Evolutionary conservation across 495 filamentous ascomycete species (phyloP), one percentile per base, ranked within the genome.

Genomic region (Jackrogersella multiformis): DNA sequence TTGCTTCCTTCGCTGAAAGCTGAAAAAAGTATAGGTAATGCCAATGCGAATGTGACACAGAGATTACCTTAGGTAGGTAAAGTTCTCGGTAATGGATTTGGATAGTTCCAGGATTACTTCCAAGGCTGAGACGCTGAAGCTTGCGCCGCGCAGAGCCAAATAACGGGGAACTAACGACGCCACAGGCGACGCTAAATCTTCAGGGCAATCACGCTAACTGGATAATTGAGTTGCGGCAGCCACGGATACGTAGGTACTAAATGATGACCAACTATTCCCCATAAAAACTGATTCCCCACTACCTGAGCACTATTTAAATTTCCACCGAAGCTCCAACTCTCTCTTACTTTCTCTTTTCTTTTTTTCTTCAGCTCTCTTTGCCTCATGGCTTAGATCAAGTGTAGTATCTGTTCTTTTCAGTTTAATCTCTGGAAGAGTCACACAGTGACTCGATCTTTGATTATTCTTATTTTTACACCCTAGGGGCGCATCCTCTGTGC

Each of bases 381-480:
- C 87, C 87, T 87, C 87, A 88, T 89, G 87, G 88, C 88, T 90
- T 90, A 48, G n/a, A n/a, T n/a, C n/a, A n/a, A n/a, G n/a, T n/a
- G n/a, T n/a, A n/a, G n/a, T n/a, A n/a, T n/a, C n/a, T n/a, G n/a
- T n/a, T n/a, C n/a, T n/a, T n/a, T n/a, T n/a, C n/a, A n/a, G n/a
- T n/a, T n/a, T n/a, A n/a, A n/a, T n/a, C n/a, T n/a, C n/a, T n/a
- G n/a, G n/a, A n/a, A n/a, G n/a, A n/a, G n/a, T n/a, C n/a, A n/a
- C 41, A 58, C 38, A 26, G 41, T 58, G 56, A 48, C 56, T 58
- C 41, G 13, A 26, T 48, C 42, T 26, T 38, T 35, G 32, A 26
- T 46, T 48, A 36, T 24, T 48, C 42, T 36, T 36, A 48, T 58
- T 48, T 48, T 48, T 36, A 8, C 10, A 26, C 5, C 28, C 0